Conservation (phyloP, 257 asterid species). For the Gentiana macrophylla region DNA sequence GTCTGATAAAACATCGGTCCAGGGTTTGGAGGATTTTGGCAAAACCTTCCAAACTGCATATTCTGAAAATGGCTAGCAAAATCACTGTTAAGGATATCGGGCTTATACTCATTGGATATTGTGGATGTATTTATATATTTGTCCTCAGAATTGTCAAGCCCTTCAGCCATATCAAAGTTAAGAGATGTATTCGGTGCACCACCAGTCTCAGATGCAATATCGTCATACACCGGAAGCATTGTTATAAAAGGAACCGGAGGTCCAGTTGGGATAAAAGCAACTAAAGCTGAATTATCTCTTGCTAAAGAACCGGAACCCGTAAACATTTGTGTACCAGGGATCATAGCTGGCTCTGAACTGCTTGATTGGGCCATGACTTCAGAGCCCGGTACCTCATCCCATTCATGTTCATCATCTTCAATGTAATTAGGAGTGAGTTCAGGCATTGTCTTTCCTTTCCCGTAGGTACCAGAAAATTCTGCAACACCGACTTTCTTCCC, state of each 20-base stretch:
- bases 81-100: conserved; percentile 87
- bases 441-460: conserved; percentile 52
- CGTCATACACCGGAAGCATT: conserved; percentile 85
- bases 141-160: conserved; percentile 46
- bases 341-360: conserved; percentile 50
- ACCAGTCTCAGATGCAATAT: conserved; percentile 52
- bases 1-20: conserved; percentile 60
- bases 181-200: conserved; percentile 46
- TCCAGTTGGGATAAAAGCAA: conserved; percentile 88
- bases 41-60: conserved; percentile 77
- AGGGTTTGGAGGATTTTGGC: conserved; percentile 55
- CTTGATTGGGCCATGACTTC: conserved; percentile 54
- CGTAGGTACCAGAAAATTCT: conserved; percentile 29
- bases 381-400: conserved; percentile 45
- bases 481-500: conserved; percentile 29
- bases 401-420: conserved; percentile 58
- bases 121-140: no score
- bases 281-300: conserved; percentile 63
- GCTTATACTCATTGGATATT: conserved; percentile 21
- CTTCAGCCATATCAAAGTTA: conserved; percentile 33
- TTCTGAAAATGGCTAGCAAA: conserved; percentile 89
- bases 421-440: conserved; percentile 29
- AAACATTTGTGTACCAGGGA: conserved; percentile 71
- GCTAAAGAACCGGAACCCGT: conserved; percentile 57
- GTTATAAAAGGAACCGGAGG: conserved; percentile 93